These are phyloP conservation scores for Dactylonectria macrodidyma DNA, from an alignment of 2,329 filamentous ascomycete species.

Conservation along the genomic window DNA sequence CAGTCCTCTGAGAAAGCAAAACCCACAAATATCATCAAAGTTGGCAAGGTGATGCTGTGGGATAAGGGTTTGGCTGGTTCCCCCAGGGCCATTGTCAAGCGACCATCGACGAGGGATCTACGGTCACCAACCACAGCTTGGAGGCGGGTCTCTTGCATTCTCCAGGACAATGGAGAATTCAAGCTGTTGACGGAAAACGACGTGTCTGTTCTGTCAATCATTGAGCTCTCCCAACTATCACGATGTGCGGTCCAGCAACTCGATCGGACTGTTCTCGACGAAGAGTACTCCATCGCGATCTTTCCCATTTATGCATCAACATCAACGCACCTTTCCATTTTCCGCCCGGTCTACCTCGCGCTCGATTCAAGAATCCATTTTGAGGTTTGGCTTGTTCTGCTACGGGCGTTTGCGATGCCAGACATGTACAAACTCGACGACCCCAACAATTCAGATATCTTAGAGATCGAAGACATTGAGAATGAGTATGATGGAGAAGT, in stretches of 20 bases:
- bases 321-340: slow-evolving; percentile 80
- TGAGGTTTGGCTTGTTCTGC: slow-evolving; percentile 95
- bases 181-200: slow-evolving; percentile 92
- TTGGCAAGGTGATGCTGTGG: slow-evolving; percentile 92
- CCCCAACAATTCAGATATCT: slow-evolving; percentile 58
- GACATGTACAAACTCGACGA: slow-evolving; percentile 83
- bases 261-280: slow-evolving; percentile 90
- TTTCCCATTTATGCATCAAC: slow-evolving; percentile 92
- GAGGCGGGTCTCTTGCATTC: slow-evolving; percentile 90
- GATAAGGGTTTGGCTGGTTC: slow-evolving; percentile 78
- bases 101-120: slow-evolving; percentile 71
- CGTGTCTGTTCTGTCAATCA: slow-evolving; percentile 82
- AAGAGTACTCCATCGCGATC: slow-evolving; percentile 94
- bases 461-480: slow-evolving; percentile 57
- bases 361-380: slow-evolving; percentile 91
- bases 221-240: slow-evolving; percentile 90
- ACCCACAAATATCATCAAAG: slow-evolving; percentile 86
- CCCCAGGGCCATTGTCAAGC: slow-evolving; percentile 69
- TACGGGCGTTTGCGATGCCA: slow-evolving; percentile 92
- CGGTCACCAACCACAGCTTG: slow-evolving; percentile 74
- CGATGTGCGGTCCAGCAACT: slow-evolving; percentile 92
- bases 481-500: slow-evolving; percentile 63
- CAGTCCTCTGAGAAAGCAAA: slow-evolving; percentile 52
- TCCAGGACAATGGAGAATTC: slow-evolving; percentile 95
- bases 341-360: slow-evolving; percentile 90